Conservation (phyloP, 73 alveolate genomes). For the Blepharisma stoltei region DNA sequence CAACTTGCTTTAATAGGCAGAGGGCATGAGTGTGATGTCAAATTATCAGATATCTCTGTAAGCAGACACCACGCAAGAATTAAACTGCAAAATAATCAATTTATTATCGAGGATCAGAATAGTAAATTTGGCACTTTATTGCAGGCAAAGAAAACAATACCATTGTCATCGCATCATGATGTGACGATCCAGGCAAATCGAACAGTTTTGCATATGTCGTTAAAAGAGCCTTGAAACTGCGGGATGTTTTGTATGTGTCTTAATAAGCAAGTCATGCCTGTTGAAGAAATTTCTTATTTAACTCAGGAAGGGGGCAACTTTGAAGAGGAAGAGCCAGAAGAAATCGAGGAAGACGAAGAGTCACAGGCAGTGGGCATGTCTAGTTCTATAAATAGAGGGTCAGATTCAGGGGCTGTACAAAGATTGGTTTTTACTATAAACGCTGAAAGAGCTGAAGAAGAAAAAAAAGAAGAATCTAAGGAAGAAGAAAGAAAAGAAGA, state of each 20-base stretch:
- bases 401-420: too few species aligned
- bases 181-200: not conserved
- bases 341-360: too few species aligned
- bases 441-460: too few species aligned
- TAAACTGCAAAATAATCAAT: not conserved
- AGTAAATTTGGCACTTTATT: constrained; percentile 60
- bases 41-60: constrained; percentile 67
- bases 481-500: too few species aligned
- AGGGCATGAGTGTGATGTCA: constrained; percentile 64
- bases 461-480: too few species aligned
- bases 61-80: constrained; percentile 69
- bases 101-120: constrained; percentile 42
- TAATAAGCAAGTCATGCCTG: not conserved
- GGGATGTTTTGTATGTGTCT: not conserved
- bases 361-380: too few species aligned
- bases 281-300: too few species aligned
- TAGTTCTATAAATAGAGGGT: too few species aligned
- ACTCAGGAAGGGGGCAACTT: too few species aligned
- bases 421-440: too few species aligned
- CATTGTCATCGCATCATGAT: not conserved
- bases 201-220: not conserved
- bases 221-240: not conserved
- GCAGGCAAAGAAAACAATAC: not conserved
- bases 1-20: constrained; percentile 44
- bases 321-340: too few species aligned